Conservation (phyloP, 345 rosid genomes). For the Aegle marmelos region DNA sequence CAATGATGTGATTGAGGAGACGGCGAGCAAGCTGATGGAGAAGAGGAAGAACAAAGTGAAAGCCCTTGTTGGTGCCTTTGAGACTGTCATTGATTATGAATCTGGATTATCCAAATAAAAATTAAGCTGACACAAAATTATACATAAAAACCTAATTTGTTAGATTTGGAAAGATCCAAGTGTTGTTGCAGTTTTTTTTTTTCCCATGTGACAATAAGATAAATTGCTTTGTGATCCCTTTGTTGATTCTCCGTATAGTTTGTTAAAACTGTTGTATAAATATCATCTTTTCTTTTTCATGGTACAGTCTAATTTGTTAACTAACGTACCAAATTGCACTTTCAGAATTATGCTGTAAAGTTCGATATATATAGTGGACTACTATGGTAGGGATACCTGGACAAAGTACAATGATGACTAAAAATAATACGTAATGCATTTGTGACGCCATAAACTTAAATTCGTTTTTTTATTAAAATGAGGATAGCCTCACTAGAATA, state of each 20-base stretch:
- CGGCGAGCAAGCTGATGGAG: slow-evolving; percentile 62
- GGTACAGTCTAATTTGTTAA: background rate
- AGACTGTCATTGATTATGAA: slow-evolving; percentile 86
- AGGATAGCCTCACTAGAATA: no score
- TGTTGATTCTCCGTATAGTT: background rate
- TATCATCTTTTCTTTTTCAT: background rate
- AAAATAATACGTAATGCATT: no score
- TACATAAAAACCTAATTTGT: background rate
- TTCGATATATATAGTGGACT: no score
- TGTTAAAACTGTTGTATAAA: background rate
- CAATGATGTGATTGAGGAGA: slow-evolving; percentile 82
- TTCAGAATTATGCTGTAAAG: background rate
- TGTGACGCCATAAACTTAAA: no score
- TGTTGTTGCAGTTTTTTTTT: no score
- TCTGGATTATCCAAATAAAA: slow-evolving; percentile 42
- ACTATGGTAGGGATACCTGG: no score
- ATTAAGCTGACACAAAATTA: background rate
- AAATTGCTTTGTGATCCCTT: background rate
- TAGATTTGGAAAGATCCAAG: background rate
- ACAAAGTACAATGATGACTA: no score
- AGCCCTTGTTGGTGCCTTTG: slow-evolving; percentile 88
- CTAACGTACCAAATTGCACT: background rate
- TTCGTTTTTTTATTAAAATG: no score
- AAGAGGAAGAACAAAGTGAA: slow-evolving; percentile 79
- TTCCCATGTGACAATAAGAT: background rate